Conservation (phyloP, 805 yeast species). For the Candida vartiovaarae region DNA sequence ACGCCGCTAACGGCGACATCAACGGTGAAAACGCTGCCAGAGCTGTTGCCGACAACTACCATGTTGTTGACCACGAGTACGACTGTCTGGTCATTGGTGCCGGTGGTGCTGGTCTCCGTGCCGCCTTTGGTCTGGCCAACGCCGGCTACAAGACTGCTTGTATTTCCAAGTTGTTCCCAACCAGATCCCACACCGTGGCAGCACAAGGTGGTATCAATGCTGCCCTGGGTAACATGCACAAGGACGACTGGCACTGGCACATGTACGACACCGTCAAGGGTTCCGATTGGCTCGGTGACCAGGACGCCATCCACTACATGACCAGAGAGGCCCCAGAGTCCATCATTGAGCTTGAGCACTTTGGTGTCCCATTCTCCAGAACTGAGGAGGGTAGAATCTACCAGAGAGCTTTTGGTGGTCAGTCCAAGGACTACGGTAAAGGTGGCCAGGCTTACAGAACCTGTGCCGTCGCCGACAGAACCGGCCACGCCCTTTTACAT, state of each 20-base stretch:
- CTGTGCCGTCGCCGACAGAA: slow-evolving; percentile 99
- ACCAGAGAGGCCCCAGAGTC: slow-evolving; percentile 96
- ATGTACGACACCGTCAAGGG: slow-evolving; percentile 99
- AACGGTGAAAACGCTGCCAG: slow-evolving; percentile 46
- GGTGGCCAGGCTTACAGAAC: slow-evolving; percentile 99
- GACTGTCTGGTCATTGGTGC: slow-evolving; percentile 98
- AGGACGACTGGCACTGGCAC: slow-evolving; percentile 99
- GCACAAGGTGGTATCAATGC: slow-evolving; percentile 99
- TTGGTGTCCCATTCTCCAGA: slow-evolving; percentile 97
- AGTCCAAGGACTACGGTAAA: slow-evolving; percentile 88
- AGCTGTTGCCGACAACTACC: slow-evolving; percentile 64
- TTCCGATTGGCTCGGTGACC: slow-evolving; percentile 99
- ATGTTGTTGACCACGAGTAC: slow-evolving; percentile 93
- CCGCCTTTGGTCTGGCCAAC: slow-evolving; percentile 95
- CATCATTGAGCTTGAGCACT: slow-evolving; percentile 94
- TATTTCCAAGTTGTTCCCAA: slow-evolving; percentile 93
- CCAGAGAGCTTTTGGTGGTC: slow-evolving; percentile 99
- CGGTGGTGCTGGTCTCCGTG: slow-evolving; percentile 98
- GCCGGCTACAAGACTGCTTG: slow-evolving; percentile 98
- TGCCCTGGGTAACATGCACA: slow-evolving; percentile 97
- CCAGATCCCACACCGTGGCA: slow-evolving; percentile 97
- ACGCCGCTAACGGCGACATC: slow-evolving; percentile 32
- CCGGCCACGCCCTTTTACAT: slow-evolving; percentile 96
- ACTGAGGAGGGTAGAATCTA: slow-evolving; percentile 94
- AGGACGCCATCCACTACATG: slow-evolving; percentile 98